phyloP scores from a whole-genome alignment of 768 basidiomycete genomes.

The Fibroporia radiculosa region DNA sequence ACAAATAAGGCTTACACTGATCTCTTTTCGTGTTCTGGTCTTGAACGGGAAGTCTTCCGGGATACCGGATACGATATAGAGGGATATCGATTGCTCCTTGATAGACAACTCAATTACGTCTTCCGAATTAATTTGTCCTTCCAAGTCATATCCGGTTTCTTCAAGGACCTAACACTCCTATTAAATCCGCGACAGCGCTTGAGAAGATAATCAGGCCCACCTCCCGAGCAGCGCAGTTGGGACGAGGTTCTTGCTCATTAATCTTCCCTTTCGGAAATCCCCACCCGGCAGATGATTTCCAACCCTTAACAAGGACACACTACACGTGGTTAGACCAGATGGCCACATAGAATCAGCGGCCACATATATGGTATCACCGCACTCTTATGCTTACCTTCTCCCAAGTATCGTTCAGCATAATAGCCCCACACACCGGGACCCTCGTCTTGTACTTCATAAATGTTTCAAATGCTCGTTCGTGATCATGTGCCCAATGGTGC shows the following conservation, averaged over 20 bases:
- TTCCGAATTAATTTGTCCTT: constrained; percentile 52
- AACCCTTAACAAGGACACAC: constrained; percentile 98
- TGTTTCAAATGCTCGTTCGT: constrained; percentile 76
- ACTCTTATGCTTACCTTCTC: constrained; percentile 62
- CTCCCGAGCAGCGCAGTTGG: constrained; percentile 86
- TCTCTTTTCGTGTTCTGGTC: constrained; percentile 96
- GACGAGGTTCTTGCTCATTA: constrained; percentile 83
- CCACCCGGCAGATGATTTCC: constrained; percentile 96
- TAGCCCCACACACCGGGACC: constrained; percentile 96
- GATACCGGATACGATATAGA: constrained; percentile 85
- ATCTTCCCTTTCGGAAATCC: constrained; percentile 99
- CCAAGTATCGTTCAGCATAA: constrained; percentile 87
- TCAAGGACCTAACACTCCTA: constrained; percentile 67
- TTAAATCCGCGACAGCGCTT: constrained; percentile 6
- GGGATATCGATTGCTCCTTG: constrained; percentile 83
- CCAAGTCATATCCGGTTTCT: constrained; percentile 92
- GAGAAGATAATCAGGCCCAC: constrained; percentile 34
- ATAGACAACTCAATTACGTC: constrained; percentile 81
- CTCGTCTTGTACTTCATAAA: constrained; percentile 97
- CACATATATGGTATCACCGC: constrained; percentile 5
- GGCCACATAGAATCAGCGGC: constrained; percentile 9
- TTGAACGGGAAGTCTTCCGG: constrained; percentile 85
- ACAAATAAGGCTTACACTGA: constrained; percentile 60
- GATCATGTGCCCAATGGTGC: constrained; percentile 76
- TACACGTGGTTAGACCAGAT: constrained; percentile 25